phyloP scores from a whole-genome alignment of 345 rosid genomes.

The Durio zibethinus region DNA sequence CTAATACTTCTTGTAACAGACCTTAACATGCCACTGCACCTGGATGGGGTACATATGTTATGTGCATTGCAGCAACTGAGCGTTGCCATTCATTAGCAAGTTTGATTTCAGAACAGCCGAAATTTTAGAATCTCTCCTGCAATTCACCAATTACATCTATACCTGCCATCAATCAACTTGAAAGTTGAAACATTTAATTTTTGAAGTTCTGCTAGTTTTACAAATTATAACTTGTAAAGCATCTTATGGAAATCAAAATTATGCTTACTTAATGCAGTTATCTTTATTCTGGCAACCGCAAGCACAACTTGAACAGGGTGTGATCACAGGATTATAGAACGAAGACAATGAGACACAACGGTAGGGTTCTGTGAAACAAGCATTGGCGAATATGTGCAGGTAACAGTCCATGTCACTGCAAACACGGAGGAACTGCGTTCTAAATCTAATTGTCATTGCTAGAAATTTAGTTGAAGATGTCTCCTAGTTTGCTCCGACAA shows the following conservation, averaged over 20 bases:
- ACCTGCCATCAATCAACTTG: background rate
- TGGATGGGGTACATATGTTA: slow-evolving; percentile 68
- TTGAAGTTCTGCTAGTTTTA: background rate
- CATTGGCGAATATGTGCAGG: slow-evolving; percentile 52
- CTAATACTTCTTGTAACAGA: slow-evolving; percentile 64
- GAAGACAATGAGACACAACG: slow-evolving; percentile 58
- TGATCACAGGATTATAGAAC: slow-evolving; percentile 43
- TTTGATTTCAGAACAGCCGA: slow-evolving; percentile 32
- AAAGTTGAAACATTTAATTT: background rate
- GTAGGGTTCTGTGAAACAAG: slow-evolving; percentile 39
- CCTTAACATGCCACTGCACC: slow-evolving; percentile 71
- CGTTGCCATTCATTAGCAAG: slow-evolving; percentile 19
- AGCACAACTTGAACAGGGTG: slow-evolving; percentile 41
- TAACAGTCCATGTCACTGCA: slow-evolving; percentile 54
- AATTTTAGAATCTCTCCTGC: slow-evolving; percentile 38
- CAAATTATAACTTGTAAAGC: no score
- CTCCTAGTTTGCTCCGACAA: no score
- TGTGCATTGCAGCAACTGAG: slow-evolving; percentile 58
- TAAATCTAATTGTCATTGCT: background rate
- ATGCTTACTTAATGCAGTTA: slow-evolving; percentile 1
- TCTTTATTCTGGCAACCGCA: background rate
- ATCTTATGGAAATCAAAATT: background rate
- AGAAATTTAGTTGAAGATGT: background rate
- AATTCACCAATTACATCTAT: background rate
- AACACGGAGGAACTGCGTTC: background rate